Evolutionary conservation across 208 protist species (phyloP).

Genomic region (Acanthamoeba castellanii): DNA sequence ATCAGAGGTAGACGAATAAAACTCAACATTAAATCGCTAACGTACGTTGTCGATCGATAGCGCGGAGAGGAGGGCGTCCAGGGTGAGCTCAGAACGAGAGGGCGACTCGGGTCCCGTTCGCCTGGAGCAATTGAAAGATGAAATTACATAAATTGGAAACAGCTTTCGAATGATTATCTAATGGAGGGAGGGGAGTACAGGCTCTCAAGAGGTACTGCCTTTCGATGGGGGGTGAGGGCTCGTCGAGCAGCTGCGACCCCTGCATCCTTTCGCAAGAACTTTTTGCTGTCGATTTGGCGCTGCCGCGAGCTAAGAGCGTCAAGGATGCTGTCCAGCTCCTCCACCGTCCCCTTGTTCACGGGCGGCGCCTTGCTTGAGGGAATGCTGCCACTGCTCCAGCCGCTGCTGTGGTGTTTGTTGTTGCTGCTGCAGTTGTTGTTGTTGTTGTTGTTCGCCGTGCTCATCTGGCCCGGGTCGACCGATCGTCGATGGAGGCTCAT

Average conservation of each 20-base stretch:
- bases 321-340: background rate
- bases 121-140: background rate
- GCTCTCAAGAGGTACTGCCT: background rate
- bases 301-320: background rate
- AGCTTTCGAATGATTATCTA: too few species aligned
- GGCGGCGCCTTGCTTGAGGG: background rate
- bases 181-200: background rate
- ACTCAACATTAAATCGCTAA: background rate
- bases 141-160: too few species aligned
- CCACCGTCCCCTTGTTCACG: background rate
- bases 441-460: too few species aligned
- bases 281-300: background rate
- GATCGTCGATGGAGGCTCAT: too few species aligned
- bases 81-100: background rate
- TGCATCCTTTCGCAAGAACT: background rate
- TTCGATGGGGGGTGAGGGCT: too few species aligned
- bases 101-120: too few species aligned
- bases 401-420: too few species aligned
- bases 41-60: background rate
- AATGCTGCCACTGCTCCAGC: too few species aligned
- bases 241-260: too few species aligned
- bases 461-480: too few species aligned
- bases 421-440: too few species aligned
- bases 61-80: background rate
- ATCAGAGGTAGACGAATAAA: background rate